A percentile compares a stretch with the other conserved stretches of the same genome.
Conservation (phyloP, 768 basidiomycete genomes). For the Mycena crocata region DNA sequence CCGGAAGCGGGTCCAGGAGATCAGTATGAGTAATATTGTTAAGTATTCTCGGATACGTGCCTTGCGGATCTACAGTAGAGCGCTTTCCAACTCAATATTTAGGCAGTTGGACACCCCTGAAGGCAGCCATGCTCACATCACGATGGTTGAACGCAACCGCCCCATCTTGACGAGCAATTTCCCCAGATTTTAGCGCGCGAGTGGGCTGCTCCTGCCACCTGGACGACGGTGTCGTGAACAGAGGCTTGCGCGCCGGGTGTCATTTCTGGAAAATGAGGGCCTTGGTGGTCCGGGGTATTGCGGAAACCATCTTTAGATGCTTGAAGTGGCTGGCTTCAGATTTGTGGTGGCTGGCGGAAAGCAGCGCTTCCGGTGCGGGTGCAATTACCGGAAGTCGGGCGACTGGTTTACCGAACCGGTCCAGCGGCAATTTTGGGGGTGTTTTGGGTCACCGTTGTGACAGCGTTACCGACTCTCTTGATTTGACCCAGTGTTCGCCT, state of each 20-base stretch:
- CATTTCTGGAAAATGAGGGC: conserved; percentile 63
- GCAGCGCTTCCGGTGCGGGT: no score
- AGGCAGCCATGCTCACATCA: conserved; percentile 60
- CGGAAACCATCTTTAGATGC: conserved; percentile 16
- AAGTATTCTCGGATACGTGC: conserved; percentile 77
- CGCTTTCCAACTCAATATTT: no score
- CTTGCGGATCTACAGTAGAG: conserved; percentile 76
- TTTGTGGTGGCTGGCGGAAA: no score
- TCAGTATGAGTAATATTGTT: no score
- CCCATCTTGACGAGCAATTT: conserved; percentile 76
- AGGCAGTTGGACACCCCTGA: background rate
- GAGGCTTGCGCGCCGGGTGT: conserved; percentile 48
- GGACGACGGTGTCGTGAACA: conserved; percentile 68
- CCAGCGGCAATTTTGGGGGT: no score
- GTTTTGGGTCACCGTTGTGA: no score
- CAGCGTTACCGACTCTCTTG: no score
- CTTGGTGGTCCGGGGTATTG: conserved; percentile 56
- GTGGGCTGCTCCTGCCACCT: conserved; percentile 62
- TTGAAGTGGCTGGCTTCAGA: no score
- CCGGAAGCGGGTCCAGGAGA: no score
- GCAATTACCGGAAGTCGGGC: no score
- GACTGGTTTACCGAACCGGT: no score
- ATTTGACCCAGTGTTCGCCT: no score
- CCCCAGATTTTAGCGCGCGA: conserved; percentile 61
- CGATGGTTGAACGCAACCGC: conserved; percentile 84